Evolutionary conservation across 2,329 filamentous ascomycete species (phyloP).

Genomic region (Alternaria ventricosa): DNA sequence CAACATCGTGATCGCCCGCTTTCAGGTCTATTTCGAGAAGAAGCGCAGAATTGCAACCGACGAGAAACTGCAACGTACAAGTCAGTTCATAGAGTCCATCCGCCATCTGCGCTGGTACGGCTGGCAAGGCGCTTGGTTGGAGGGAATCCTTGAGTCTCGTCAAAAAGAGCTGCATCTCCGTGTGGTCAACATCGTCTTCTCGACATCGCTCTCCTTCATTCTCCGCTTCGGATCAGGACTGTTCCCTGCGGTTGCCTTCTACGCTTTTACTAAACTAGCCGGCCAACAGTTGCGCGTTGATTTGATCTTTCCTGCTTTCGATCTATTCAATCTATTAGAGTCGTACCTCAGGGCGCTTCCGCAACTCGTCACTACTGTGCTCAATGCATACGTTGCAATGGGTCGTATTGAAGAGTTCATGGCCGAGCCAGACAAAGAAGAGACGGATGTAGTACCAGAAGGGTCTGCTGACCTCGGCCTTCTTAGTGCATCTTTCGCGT

Average conservation of each 20-base stretch:
- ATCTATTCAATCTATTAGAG: constrained; percentile 80
- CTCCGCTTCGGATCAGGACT: constrained; percentile 75
- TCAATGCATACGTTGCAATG: constrained; percentile 85
- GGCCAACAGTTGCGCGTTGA: constrained; percentile 74
- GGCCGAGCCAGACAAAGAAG: constrained; percentile 78
- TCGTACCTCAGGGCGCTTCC: constrained; percentile 76
- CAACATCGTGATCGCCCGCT: constrained; percentile 71
- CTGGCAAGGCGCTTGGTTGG: constrained; percentile 79
- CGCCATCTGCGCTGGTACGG: constrained; percentile 82
- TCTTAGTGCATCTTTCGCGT: constrained; percentile 73
- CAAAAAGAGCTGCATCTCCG: constrained; percentile 71
- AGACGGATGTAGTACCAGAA: constrained; percentile 50
- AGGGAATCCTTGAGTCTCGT: constrained; percentile 70
- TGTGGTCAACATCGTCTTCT: constrained; percentile 69
- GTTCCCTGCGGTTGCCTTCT: constrained; percentile 82
- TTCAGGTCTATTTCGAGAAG: constrained; percentile 72
- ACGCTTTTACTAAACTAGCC: constrained; percentile 77
- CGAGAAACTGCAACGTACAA: constrained; percentile 76
- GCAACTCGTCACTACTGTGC: constrained; percentile 73
- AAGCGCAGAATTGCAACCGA: constrained; percentile 77
- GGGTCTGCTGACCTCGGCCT: constrained; percentile 57
- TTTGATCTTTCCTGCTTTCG: constrained; percentile 84
- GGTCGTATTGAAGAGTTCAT: constrained; percentile 85
- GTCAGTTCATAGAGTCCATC: constrained; percentile 86
- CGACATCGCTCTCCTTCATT: constrained; percentile 68